Percentiles rank a stretch among this genome's conserved stretches.
These are phyloP conservation scores for Lippia alba DNA, from an alignment of 305 asterid species.

Conservation along the genomic window DNA sequence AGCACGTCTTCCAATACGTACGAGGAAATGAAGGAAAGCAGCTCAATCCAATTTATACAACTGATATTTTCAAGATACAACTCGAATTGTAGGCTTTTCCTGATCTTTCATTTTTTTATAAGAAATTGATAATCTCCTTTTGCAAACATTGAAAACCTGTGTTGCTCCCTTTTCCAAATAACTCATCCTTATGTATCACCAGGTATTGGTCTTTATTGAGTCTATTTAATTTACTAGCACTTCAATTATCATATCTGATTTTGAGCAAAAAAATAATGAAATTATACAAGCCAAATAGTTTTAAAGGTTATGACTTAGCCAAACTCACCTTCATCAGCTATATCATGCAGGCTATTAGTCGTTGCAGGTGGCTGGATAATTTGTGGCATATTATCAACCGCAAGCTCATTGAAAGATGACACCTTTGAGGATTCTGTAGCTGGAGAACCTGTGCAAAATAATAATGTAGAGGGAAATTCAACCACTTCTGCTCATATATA, in stretches of 20 bases:
- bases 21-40: neutral
- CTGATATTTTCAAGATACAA: neutral
- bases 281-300: conserved; percentile 7
- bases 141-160: no score
- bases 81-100: no score
- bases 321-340: conserved; percentile 49
- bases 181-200: no score
- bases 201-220: no score
- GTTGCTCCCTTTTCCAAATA: no score
- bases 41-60: neutral
- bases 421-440: conserved; percentile 32
- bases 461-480: neutral
- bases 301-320: conserved; percentile 1
- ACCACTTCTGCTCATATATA: conserved; percentile 13
- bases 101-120: neutral
- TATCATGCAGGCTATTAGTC: conserved; percentile 31
- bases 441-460: conserved; percentile 35
- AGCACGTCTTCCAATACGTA: neutral
- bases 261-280: conserved; percentile 16
- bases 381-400: conserved; percentile 26
- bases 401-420: conserved; percentile 26
- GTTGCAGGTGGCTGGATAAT: conserved; percentile 30
- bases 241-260: neutral
- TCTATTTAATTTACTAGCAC: no score
- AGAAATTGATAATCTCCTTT: no score